phyloP scores from a whole-genome alignment of 208 protist genomes.

The Phytomonas sp. region DNA sequence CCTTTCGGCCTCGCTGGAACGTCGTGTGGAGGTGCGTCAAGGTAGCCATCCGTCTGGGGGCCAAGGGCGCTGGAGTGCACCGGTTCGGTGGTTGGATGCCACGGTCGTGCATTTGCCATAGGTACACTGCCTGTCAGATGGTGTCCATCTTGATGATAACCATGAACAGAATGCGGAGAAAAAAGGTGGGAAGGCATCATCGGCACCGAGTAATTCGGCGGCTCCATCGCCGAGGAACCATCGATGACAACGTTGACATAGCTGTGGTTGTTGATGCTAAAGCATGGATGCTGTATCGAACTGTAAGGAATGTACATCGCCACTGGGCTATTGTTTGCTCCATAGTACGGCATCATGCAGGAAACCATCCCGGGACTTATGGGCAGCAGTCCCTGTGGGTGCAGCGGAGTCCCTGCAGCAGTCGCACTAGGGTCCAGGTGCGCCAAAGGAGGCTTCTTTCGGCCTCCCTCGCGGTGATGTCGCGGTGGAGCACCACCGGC shows the following conservation, averaged over 20 bases:
- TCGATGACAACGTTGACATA: slow-evolving; percentile 10
- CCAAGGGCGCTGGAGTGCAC: neutral
- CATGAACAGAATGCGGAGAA: slow-evolving; percentile 21
- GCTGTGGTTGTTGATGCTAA: slow-evolving; percentile 18
- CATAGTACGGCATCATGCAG: slow-evolving; percentile 5
- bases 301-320: slow-evolving; percentile 7
- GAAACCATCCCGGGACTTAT: neutral
- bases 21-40: neutral
- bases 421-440: neutral
- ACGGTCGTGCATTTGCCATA: neutral
- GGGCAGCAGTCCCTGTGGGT: neutral
- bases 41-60: neutral
- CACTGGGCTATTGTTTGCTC: neutral
- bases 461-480: neutral
- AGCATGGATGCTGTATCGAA: slow-evolving; percentile 9
- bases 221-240: slow-evolving; percentile 12
- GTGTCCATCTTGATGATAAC: neutral
- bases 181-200: slow-evolving; percentile 12
- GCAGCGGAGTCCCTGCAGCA: neutral
- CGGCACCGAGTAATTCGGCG: neutral
- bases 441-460: neutral
- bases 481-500: neutral
- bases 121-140: neutral
- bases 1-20: neutral
- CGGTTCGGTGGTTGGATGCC: neutral